phyloP scores from a whole-genome alignment of 768 basidiomycete genomes.

The Boletus tomentosulus region DNA sequence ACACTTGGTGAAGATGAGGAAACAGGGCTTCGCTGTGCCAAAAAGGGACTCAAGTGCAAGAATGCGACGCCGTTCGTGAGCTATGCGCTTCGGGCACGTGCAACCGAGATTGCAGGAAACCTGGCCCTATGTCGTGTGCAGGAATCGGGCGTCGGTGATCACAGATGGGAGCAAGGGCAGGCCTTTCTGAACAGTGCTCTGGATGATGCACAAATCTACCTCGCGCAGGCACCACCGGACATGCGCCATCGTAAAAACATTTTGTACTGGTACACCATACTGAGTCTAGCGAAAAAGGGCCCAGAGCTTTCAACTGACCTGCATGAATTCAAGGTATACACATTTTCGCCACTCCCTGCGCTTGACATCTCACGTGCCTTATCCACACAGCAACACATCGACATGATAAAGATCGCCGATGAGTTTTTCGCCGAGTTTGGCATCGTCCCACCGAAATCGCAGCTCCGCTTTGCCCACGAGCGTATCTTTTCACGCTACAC shows the following conservation, averaged over 20 bases:
- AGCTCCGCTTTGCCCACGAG: slow-evolving; percentile 48
- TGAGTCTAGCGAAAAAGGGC: slow-evolving; percentile 48
- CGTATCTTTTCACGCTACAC: slow-evolving; percentile 45
- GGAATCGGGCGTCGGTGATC: slow-evolving; percentile 34
- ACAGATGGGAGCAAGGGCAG: slow-evolving; percentile 54
- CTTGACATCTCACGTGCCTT: background rate
- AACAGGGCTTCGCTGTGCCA: slow-evolving; percentile 52
- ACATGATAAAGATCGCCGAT: slow-evolving; percentile 46
- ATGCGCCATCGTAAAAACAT: slow-evolving; percentile 57
- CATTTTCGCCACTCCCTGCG: background rate
- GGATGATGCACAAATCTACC: slow-evolving; percentile 56
- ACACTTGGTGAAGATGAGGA: slow-evolving; percentile 44
- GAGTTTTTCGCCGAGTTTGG: slow-evolving; percentile 47
- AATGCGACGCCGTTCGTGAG: slow-evolving; percentile 51
- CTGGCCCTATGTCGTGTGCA: slow-evolving; percentile 47
- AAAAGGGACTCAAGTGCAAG: slow-evolving; percentile 61
- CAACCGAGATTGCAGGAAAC: slow-evolving; percentile 54
- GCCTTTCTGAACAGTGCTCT: slow-evolving; percentile 57
- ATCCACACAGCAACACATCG: slow-evolving; percentile 29
- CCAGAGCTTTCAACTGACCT: slow-evolving; percentile 47
- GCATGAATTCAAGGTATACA: slow-evolving; percentile 17
- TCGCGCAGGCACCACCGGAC: slow-evolving; percentile 57
- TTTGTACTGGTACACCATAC: slow-evolving; percentile 54
- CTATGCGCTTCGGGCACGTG: slow-evolving; percentile 55
- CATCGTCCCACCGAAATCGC: slow-evolving; percentile 43